A percentile compares a stretch with the other conserved stretches of the same genome.
Conservation (phyloP, 306 rosid genomes). For the Malus sieversii region DNA sequence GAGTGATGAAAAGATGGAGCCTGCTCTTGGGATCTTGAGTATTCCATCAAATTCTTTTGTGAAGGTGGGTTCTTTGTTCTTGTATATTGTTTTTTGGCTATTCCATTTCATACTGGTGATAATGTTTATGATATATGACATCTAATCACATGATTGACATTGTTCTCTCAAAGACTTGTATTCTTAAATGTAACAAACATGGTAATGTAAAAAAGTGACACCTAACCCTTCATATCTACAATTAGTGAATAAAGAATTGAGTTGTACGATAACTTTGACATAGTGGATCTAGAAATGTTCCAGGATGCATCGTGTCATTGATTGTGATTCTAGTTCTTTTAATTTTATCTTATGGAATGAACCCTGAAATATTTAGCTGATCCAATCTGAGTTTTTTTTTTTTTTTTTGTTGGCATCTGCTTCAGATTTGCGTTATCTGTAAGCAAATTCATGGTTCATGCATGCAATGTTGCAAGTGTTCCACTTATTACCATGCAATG, state of each 20-base stretch:
- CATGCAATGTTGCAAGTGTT: slow-evolving; percentile 96
- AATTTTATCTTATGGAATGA: slow-evolving; percentile 2
- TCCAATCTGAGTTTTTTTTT: slow-evolving; percentile 13
- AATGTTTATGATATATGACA: not conserved
- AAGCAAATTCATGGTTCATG: slow-evolving; percentile 98
- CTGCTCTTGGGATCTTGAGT: slow-evolving; percentile 95
- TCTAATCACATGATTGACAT: slow-evolving; percentile 4
- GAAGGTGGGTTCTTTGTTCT: slow-evolving; percentile 49
- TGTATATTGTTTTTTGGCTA: not conserved
- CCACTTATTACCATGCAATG: slow-evolving; percentile 99
- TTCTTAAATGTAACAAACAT: not conserved
- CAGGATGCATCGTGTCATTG: not conserved
- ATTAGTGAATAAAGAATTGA: not conserved
- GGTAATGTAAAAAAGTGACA: not conserved
- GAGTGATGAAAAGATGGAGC: slow-evolving; percentile 97
- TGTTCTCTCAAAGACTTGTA: not conserved
- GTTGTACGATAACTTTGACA: not conserved
- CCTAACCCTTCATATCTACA: not conserved
- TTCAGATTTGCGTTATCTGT: slow-evolving; percentile 97
- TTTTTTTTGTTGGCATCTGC: slow-evolving; percentile 9
- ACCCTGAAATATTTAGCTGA: slow-evolving; percentile 3
- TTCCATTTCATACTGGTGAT: slow-evolving; percentile 1
- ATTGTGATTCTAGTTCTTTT: slow-evolving; percentile 11
- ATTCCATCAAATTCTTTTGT: slow-evolving; percentile 98
- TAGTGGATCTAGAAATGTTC: not conserved